phyloP scores from a whole-genome alignment of 257 asterid genomes.

The Gynochthodes officinalis region DNA sequence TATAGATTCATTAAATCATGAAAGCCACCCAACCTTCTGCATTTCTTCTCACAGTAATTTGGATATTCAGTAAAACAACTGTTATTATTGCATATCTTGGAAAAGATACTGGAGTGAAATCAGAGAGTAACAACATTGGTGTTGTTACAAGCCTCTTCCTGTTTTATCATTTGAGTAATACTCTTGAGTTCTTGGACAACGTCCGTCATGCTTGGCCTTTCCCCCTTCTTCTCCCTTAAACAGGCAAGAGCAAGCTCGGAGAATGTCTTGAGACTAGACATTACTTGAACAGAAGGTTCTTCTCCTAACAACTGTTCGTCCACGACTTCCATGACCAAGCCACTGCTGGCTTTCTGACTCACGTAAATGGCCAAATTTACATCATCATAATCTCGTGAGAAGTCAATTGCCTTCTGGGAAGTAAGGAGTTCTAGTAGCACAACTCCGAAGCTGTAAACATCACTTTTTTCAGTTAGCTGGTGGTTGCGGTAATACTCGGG shows the following conservation, averaged over 20 bases:
- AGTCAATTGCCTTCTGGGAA: constrained; percentile 37
- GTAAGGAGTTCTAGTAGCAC: constrained; percentile 43
- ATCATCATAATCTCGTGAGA: constrained; percentile 24
- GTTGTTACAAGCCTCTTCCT: constrained; percentile 14
- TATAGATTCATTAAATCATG: background rate
- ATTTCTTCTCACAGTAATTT: background rate
- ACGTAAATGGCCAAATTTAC: constrained; percentile 38
- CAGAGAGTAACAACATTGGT: background rate
- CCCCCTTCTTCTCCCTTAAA: constrained; percentile 36
- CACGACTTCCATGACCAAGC: constrained; percentile 32
- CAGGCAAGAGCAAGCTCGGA: constrained; percentile 35
- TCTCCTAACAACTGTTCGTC: constrained; percentile 33
- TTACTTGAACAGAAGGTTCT: constrained; percentile 16
- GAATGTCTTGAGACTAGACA: constrained; percentile 18
- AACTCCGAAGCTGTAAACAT: constrained; percentile 47
- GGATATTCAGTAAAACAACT: background rate
- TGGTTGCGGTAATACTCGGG: constrained; percentile 42
- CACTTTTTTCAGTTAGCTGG: constrained; percentile 41
- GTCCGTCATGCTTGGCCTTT: constrained; percentile 44
- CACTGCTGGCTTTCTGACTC: constrained; percentile 22
- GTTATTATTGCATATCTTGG: background rate
- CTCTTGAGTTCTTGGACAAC: constrained; percentile 34
- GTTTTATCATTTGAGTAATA: constrained; percentile 20
- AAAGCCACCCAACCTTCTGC: background rate
- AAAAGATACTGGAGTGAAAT: constrained; percentile 1